Evolutionary conservation across 371 early-diverging fungal genomes (phyloP).

Genomic region (Syncephalastrum sp.): DNA sequence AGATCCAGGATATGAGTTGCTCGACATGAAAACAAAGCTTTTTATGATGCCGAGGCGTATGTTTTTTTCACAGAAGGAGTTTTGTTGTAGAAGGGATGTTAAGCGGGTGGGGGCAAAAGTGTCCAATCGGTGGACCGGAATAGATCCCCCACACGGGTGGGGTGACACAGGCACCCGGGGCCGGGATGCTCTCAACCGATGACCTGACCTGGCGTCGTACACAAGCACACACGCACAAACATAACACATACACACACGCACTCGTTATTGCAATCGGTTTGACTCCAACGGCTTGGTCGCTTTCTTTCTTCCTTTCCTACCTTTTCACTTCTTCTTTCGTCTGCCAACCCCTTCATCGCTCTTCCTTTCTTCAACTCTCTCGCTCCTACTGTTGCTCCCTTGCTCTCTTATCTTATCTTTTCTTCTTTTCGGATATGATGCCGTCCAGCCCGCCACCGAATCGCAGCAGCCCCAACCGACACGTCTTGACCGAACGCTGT

Average conservation of each 20-base stretch:
- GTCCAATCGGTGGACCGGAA: background rate
- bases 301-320: constrained; percentile 1
- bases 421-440: constrained; percentile 20
- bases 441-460: constrained; percentile 23
- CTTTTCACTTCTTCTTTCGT: background rate
- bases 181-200: no score
- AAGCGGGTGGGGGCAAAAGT: no score
- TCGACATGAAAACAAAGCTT: no score
- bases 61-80: no score
- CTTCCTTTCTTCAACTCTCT: constrained; percentile 14
- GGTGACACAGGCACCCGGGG: no score
- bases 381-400: constrained; percentile 12
- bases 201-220: background rate
- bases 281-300: constrained; percentile 6
- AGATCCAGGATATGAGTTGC: no score
- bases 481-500: constrained; percentile 21
- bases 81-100: no score
- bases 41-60: no score
- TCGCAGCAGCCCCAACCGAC: constrained; percentile 19
- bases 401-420: background rate
- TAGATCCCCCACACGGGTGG: no score
- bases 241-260: no score
- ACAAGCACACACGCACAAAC: background rate
- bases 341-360: background rate
- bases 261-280: no score